These are phyloP conservation scores for Miamiensis avidus DNA, from an alignment of 169 alveolate species.

Conservation along the genomic window DNA sequence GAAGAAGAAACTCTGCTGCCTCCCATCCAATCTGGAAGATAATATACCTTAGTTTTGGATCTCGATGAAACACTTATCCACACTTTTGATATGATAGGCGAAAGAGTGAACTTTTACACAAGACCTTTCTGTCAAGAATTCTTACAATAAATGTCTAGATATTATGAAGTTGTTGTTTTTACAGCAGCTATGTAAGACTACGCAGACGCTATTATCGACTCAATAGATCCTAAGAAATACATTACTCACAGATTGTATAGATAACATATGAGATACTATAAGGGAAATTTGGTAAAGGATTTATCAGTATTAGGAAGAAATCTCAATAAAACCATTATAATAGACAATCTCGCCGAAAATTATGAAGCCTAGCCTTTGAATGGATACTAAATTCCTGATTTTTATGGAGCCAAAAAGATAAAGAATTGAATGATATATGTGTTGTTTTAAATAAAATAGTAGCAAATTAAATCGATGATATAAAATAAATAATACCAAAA, in stretches of 20 bases:
- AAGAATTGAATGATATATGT: conserved; percentile 69
- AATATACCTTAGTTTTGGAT: conserved; percentile 85
- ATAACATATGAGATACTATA: conserved; percentile 71
- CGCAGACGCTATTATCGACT: conserved; percentile 83
- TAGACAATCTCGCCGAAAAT: conserved; percentile 85
- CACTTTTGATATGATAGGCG: conserved; percentile 72
- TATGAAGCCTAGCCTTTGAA: conserved; percentile 82
- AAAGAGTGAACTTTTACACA: conserved; percentile 80
- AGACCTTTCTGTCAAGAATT: conserved; percentile 81
- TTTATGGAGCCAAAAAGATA: conserved; percentile 78
- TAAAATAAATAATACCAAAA: too few species aligned
- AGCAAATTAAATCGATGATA: conserved; percentile 59
- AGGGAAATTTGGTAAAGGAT: conserved; percentile 76
- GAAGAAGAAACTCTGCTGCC: too few species aligned
- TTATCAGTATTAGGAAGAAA: conserved; percentile 75
- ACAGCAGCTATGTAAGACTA: conserved; percentile 86
- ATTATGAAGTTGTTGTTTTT: conserved; percentile 79
- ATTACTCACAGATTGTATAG: conserved; percentile 74
- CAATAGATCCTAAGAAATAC: conserved; percentile 61
- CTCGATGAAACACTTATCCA: conserved; percentile 91
- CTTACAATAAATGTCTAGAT: conserved; percentile 66
- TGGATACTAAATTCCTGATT: conserved; percentile 82
- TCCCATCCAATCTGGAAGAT: too few species aligned
- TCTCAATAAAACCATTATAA: conserved; percentile 68
- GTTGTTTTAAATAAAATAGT: conserved; percentile 76